Evolutionary conservation across 2,329 filamentous ascomycete genomes (phyloP), one percentile per base, ranked within the genome.

Genomic region (Pestalotiopsis sp.): DNA sequence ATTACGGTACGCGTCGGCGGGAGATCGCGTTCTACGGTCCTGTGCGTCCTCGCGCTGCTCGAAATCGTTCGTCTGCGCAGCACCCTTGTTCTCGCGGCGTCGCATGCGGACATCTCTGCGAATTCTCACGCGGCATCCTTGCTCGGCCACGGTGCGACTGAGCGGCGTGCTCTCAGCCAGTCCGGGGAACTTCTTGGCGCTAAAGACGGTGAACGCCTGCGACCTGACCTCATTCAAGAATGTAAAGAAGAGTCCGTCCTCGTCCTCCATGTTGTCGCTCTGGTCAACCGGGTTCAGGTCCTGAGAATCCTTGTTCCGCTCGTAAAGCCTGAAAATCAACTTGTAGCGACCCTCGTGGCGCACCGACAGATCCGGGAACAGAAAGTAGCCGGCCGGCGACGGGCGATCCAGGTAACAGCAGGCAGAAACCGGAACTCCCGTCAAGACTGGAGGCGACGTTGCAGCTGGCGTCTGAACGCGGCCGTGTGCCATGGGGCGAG

Each of bases 111-210:
- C 93, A 81, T 98, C 96, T 72, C 96, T 93, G 68, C 96, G 90
- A 76, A 99, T 99, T 60, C 96, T 92, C 36, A 99, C 96, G 73
- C 95, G 93, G 80, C 96, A 98, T 69, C 96, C 96, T 81, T 99
- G 96, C 80, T 99, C 95, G 20, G 95, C 95, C 58, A 99, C 94
- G 45, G 93, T 92, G 71, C 95, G 92, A 81, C 95, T 98, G 64
- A 98, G 85, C 13, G 88, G 85, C 0, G 96, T 99, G 82, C 94
- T 98, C 80, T 96, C 93, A 59, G 93, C 92, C 69, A 98, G 84
- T 20, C 95, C 96, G 17, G 96, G 96, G 83, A 99, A 99, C 84
- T 98, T 98, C 90, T 98, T 99, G 65, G 96, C 96, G 75, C 95
- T 98, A 84, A 88, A 98, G 57, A 98, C 96, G 63, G 89, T 91